These are phyloP conservation scores for Saccharomycopsis crataegensis DNA, from an alignment of 1,139 yeast genomes.

Conservation along the genomic window DNA sequence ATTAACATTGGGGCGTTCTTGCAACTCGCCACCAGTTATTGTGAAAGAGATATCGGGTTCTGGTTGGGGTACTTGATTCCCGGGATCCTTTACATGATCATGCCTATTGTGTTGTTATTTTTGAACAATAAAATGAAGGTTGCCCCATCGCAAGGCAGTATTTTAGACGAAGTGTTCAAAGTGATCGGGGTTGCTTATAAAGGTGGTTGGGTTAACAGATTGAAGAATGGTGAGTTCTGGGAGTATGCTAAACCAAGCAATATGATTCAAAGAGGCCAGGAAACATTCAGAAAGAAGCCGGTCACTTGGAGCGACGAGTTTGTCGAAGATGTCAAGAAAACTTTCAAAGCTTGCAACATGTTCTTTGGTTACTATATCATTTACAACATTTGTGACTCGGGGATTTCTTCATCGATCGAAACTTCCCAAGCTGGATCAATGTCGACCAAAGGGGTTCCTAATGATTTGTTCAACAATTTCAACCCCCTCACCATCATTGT, in stretches of 20 bases:
- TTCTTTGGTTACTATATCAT: conserved; percentile 51
- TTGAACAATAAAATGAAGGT: conserved; percentile 35
- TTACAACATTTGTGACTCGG: conserved; percentile 59
- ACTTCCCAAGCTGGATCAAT: conserved; percentile 62
- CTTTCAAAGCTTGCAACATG: conserved; percentile 53
- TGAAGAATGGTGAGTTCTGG: conserved; percentile 38
- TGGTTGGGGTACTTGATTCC: conserved; percentile 71
- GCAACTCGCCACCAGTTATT: conserved; percentile 69
- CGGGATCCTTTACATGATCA: conserved; percentile 39
- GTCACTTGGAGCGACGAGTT: conserved; percentile 41
- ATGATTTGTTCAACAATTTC: conserved; percentile 61
- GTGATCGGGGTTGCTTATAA: conserved; percentile 36
- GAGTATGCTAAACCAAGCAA: conserved; percentile 47
- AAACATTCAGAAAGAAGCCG: conserved; percentile 23
- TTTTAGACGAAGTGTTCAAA: conserved; percentile 37
- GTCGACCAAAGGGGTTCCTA: conserved; percentile 62
- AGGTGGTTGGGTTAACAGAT: conserved; percentile 35
- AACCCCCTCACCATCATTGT: conserved; percentile 62
- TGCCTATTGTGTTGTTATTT: conserved; percentile 39
- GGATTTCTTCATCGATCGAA: conserved; percentile 49
- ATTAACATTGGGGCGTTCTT: conserved; percentile 77
- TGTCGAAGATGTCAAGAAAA: conserved; percentile 53
- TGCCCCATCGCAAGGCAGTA: conserved; percentile 41
- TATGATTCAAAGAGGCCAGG: conserved; percentile 20
- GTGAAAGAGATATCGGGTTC: conserved; percentile 63